These are phyloP conservation scores for Diaporthe amygdali DNA, from an alignment of 2,329 filamentous ascomycete species.

Conservation along the genomic window DNA sequence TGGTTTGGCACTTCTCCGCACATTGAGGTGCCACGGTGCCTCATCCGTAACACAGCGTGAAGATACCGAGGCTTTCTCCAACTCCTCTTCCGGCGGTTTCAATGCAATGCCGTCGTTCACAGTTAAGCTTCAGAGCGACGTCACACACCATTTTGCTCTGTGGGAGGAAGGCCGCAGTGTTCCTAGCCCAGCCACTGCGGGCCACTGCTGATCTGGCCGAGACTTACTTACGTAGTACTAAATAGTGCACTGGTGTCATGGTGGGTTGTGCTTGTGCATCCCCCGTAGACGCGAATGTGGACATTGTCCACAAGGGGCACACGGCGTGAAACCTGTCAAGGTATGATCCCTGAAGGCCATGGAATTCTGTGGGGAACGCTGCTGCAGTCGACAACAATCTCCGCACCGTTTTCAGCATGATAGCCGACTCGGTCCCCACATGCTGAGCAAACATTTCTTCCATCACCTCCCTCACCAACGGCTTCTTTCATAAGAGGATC, in stretches of 20 bases:
- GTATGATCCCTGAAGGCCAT: neutral
- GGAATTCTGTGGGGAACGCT: neutral
- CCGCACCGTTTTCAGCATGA: neutral
- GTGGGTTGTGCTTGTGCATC: neutral
- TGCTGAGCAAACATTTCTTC: neutral
- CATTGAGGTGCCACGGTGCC: neutral
- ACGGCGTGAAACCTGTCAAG: neutral
- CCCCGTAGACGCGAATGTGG: neutral
- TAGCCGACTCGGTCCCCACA: conserved; percentile 1
- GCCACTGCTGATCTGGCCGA: neutral
- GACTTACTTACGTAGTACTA: neutral
- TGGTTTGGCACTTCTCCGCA: neutral
- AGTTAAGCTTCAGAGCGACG: neutral
- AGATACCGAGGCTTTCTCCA: neutral
- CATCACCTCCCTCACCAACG: neutral
- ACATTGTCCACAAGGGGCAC: neutral
- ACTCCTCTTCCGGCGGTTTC: neutral
- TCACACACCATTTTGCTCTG: neutral
- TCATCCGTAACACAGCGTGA: neutral
- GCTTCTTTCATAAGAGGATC: neutral
- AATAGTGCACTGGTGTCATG: neutral
- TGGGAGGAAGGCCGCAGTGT: too few relatives aligned
- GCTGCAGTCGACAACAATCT: neutral
- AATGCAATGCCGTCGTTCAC: neutral
- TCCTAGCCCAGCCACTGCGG: too few relatives aligned